Evolutionary conservation across 177 flowering plant species (phyloP).

Genomic region (Telopea speciosissima): DNA sequence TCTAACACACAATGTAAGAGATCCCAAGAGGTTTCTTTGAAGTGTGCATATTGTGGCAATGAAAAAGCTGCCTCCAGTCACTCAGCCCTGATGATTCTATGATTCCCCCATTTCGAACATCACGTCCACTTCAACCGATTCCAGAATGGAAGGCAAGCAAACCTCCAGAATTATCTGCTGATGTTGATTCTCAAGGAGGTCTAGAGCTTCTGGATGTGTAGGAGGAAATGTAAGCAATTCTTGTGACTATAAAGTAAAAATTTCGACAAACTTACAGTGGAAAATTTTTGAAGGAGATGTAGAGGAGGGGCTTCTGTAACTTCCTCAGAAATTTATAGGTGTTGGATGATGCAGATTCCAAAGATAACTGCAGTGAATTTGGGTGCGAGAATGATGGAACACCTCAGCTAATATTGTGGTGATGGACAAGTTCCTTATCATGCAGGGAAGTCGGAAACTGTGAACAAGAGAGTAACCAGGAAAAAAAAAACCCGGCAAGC

Average conservation of each 20-base stretch:
- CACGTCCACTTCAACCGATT: conserved; percentile 11
- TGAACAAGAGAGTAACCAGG: not conserved
- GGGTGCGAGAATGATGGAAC: conserved; percentile 18
- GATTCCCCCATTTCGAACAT: conserved; percentile 18
- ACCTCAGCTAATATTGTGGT: conserved; percentile 10
- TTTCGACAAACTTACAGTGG: conserved; percentile 8
- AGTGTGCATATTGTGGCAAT: conserved; percentile 19
- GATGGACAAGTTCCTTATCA: conserved; percentile 15
- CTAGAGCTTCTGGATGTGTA: conserved; percentile 13
- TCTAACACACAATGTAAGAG: not conserved
- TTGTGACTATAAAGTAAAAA: conserved; percentile 15
- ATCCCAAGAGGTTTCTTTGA: conserved; percentile 1
- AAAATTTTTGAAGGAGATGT: conserved; percentile 9
- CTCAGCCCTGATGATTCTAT: conserved; percentile 12
- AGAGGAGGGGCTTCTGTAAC: conserved; percentile 22
- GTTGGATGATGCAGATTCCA: conserved; percentile 16
- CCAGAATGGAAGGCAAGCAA: conserved; percentile 12
- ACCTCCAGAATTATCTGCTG: conserved; percentile 14
- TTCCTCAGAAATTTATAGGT: conserved; percentile 17
- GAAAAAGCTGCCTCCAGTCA: conserved; percentile 20
- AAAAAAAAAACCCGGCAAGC: conserved; percentile 9
- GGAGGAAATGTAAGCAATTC: conserved; percentile 13
- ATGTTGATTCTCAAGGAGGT: conserved; percentile 18
- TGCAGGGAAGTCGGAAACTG: conserved; percentile 24
- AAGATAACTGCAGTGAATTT: conserved; percentile 16